These are phyloP conservation scores for Penicillium odoratum DNA, from an alignment of 495 filamentous ascomycete species.

Conservation along the genomic window DNA sequence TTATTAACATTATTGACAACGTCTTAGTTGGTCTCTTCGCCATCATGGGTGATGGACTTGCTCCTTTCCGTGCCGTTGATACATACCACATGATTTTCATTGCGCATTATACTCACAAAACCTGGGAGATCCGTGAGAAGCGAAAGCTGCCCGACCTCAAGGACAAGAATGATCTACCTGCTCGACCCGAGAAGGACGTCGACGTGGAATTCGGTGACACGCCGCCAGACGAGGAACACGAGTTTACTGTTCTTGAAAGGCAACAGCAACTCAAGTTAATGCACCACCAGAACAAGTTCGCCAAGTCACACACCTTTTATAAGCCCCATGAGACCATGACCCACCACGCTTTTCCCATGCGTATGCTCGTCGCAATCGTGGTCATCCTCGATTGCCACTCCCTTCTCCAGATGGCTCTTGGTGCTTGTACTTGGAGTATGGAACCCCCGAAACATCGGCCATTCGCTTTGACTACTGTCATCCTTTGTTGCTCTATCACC, in stretches of 20 bases:
- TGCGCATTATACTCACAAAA: conserved; percentile 64
- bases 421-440: conserved; percentile 72
- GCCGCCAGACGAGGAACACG: conserved; percentile 39
- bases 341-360: conserved; percentile 74
- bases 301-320: conserved; percentile 79
- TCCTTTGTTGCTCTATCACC: conserved; percentile 72
- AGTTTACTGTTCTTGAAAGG: conserved; percentile 61
- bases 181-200: conserved; percentile 43
- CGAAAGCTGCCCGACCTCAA: conserved; percentile 61
- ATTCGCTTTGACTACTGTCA: conserved; percentile 71
- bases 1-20: conserved; percentile 75
- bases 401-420: conserved; percentile 71
- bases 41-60: conserved; percentile 73
- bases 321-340: conserved; percentile 81
- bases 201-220: conserved; percentile 47
- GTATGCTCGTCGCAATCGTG: conserved; percentile 67
- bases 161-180: conserved; percentile 71
- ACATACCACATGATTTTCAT: conserved; percentile 82
- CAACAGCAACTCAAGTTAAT: conserved; percentile 62
- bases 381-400: conserved; percentile 75
- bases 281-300: conserved; percentile 73
- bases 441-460: conserved; percentile 57
- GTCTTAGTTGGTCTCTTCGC: conserved; percentile 76
- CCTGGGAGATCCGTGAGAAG: conserved; percentile 67
- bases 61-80: conserved; percentile 73